phyloP scores from a whole-genome alignment of 768 basidiomycete genomes.

The Leccinum uliginosum region DNA sequence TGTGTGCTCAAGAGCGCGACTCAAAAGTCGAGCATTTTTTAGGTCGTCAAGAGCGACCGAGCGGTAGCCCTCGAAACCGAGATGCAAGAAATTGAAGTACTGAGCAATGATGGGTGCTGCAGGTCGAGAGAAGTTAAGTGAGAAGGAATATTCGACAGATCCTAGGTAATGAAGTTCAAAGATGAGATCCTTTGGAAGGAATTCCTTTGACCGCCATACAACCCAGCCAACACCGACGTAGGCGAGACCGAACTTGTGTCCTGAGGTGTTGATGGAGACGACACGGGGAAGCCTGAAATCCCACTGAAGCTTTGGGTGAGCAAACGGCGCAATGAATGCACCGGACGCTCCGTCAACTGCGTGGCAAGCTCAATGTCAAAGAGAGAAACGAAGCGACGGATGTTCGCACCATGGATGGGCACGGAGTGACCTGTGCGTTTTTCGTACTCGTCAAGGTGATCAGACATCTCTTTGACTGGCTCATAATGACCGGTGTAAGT shows the following conservation, averaged over 20 bases:
- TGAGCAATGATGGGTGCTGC: conserved; percentile 59
- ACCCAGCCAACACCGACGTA: conserved; percentile 64
- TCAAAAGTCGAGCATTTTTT: conserved; percentile 61
- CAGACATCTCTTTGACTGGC: conserved; percentile 80
- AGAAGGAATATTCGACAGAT: conserved; percentile 71
- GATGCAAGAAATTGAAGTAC: conserved; percentile 61
- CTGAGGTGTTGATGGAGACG: conserved; percentile 54
- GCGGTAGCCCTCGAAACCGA: conserved; percentile 54
- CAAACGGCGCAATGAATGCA: conserved; percentile 62
- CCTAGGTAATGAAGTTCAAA: conserved; percentile 55
- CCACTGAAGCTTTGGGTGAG: conserved; percentile 49
- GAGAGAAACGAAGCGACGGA: conserved; percentile 22
- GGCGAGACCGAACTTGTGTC: conserved; percentile 58
- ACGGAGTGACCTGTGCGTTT: conserved; percentile 38
- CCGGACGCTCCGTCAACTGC: conserved; percentile 57
- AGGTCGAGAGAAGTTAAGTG: conserved; percentile 57
- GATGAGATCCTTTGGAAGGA: conserved; percentile 65
- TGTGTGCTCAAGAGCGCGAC: conserved; percentile 55
- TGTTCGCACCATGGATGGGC: conserved; percentile 36
- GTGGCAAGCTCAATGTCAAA: conserved; percentile 1
- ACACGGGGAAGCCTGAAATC: conserved; percentile 60
- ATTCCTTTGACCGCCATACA: conserved; percentile 52
- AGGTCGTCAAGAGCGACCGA: conserved; percentile 44
- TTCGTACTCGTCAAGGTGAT: conserved; percentile 60
- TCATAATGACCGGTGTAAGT: conserved; percentile 63